Evolutionary conservation across 2,329 filamentous ascomycete species (phyloP), one percentile per base, ranked within the genome.

Genomic region (Talaromyces amestolkiae): DNA sequence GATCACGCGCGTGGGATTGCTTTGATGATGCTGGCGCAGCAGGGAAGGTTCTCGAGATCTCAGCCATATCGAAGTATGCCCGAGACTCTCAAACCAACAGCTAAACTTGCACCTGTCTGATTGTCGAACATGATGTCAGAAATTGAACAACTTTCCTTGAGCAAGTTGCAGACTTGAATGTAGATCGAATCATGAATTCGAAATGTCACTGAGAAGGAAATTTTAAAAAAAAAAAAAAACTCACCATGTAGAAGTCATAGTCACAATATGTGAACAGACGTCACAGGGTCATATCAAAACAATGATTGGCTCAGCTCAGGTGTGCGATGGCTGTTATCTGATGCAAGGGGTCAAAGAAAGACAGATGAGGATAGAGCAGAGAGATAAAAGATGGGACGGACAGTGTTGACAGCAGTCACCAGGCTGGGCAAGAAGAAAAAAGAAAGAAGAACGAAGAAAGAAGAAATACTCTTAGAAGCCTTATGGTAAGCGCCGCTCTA

Each of bases 1-100:
- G 64, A 27, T 66, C 64, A 15, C 60, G 64, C n/a, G 60, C 31
- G 33, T 53, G 43, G 3, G 35, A 59, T 17, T 24, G 56, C 15
- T 56, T 56, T 15, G 22, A 37, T 17, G 39, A 15, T 37, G n/a
- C 6, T 47, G 51, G 22, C 51, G 61, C 39, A 5, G 27, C 22
- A 15, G 61, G 49, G 9, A 58, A 63, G 19, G 61, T 22, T 22
- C 53, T 58, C 17, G 49, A 56, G 37, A 63, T 58, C 49, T 58
- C 61, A 11, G 61, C 53, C 61, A 63, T 58, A 19, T 47, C 17
- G 51, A 15, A 15, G n/a, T 37, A 35, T 35, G 51, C 31, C 31
- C 22, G 53, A 56, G 11, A 56, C 33, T 56, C 53, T 39, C 53
- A 56, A 37, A n/a, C n/a, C 53, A 56, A 15, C n/a, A 24, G n/a